These are phyloP conservation scores for Lasiosphaeriaceae sp. DNA, from an alignment of 495 filamentous ascomycete genomes.

Conservation along the genomic window DNA sequence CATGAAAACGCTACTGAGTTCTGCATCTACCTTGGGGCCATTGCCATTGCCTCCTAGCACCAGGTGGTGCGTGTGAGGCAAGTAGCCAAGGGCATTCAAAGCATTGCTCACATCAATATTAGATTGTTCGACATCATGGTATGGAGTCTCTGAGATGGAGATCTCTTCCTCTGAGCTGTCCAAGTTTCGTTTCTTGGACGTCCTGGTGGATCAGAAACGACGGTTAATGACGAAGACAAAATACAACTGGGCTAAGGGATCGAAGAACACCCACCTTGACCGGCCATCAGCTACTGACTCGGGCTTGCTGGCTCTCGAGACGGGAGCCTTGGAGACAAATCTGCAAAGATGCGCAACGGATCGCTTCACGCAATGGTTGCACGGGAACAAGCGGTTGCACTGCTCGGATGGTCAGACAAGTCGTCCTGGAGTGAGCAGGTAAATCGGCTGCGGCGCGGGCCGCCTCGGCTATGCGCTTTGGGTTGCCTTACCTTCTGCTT, in stretches of 20 bases:
- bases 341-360: slow-evolving; percentile 37
- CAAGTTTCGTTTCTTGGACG: slow-evolving; percentile 20
- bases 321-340: slow-evolving; percentile 23
- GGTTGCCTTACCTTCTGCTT: slow-evolving; percentile 39
- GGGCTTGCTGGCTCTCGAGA: slow-evolving; percentile 15
- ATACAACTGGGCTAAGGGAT: too few relatives aligned
- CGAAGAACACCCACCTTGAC: slow-evolving; percentile 4
- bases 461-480: not conserved
- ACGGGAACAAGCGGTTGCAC: slow-evolving; percentile 43
- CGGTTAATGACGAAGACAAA: not conserved
- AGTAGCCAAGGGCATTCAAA: slow-evolving; percentile 30
- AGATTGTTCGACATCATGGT: slow-evolving; percentile 12
- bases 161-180: slow-evolving; percentile 10
- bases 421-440: not conserved
- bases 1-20: not conserved
- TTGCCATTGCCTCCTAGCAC: slow-evolving; percentile 21
- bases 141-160: slow-evolving; percentile 3
- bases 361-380: slow-evolving; percentile 40
- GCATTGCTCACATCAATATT: slow-evolving; percentile 24
- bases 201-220: slow-evolving; percentile 2
- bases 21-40: slow-evolving; percentile 21
- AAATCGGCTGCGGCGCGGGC: slow-evolving; percentile 1
- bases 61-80: slow-evolving; percentile 27
- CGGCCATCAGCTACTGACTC: slow-evolving; percentile 12
- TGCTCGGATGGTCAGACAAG: slow-evolving; percentile 16